Evolutionary conservation across 768 basidiomycete genomes (phyloP), one percentile per base, ranked within the genome.

Genomic region (Erythrobasidium yunnanense): DNA sequence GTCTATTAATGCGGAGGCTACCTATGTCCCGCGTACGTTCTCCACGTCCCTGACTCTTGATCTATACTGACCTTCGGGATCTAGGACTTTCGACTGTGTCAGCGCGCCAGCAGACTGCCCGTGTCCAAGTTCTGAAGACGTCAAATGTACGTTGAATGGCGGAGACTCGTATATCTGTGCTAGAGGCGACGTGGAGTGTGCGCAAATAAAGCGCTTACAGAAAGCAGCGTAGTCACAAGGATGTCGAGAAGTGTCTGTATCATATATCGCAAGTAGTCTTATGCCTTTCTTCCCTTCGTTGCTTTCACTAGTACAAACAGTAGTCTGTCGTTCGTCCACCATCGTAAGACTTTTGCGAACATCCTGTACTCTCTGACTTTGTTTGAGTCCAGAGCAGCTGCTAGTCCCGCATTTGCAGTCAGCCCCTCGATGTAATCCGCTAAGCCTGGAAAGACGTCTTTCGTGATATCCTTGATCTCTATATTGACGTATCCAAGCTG

Each of bases 401-500:
- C 2, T 30, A 63, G 42, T 5, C 4, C 25, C 8, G 27, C 29
- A 33, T 63, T 49, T 15, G 7, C 25, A 25, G 20, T 38, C 4
- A 63, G 5, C 22, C 42, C 13, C 22, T n/a, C 6, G 27, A 86
- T 70, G 70, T 85, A 86, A 15, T 45, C 32, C 2, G 78, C 72
- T 72, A 86, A 84, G 0, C 79, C 78, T 30, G 83, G 83, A 71
- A 85, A 84, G 23, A 85, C 85, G 38, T 82, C 76, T 20, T 74
- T 60, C 15, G 80, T 81, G 17, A 85, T 79, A 70, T 85, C 83
- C 69, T 84, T 81, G 33, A 84, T 29, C n/a, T 74, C 62, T 6
- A 85, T 77, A 66, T 83, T 80, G 3, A 71, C 74, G 71, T 79
- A 86, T 4, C 85, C 84, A 57, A 83, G 77, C 15, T 76, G 67